Base-by-base conservation (phyloP, 2,329 filamentous ascomycete species). In the Ophiostoma tasmaniense region DNA sequence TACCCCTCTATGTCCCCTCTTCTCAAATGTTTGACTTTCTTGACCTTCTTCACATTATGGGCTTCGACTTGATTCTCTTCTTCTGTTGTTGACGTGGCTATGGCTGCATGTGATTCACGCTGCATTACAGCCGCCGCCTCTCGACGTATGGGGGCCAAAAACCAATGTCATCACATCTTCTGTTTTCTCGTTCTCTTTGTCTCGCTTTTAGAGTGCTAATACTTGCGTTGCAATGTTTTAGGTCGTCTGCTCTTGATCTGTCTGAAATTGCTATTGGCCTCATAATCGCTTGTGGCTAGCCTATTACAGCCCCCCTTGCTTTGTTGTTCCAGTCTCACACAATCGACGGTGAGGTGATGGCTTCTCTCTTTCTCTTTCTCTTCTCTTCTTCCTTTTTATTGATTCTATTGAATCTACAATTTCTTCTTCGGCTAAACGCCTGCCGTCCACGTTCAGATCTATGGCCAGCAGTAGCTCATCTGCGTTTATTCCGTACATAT, bases 401-500 rank as follows among this genome's bases (percentile, higher is more conserved):
- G 8, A 33, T 50, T 50, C 22, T 55, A 13, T 28, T 11, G n/a
- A 55, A n/a, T 17, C 52, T 28, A 7, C 22, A 11, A 13, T 61
- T 33, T 30, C 55, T 33, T 33, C n/a, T 14, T 20, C 8, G 3
- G 55, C 55, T 8, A 20, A 13, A 10, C 52, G 8, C 10, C 25
- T 33, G 14, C 14, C 28, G 22, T 28, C 28, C 17, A 33, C 61
- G 14, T 64, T 5, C 6, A 64, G 28, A 64, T 22, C 35, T 66
- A 28, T 62, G 37, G 37, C 50, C 67, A 69, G 64, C 52, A 22
- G 64, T 37, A 22, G 45, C 50, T 35, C 67, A 62, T 37, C 64
- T 66, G 68, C 61, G 64, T 30, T 64, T 65, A 52, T 25, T 50
- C 28, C 42, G 37, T 69, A 65, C 68, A 69, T 69, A 64, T 69